Evolutionary conservation across 345 rosid genomes (phyloP).

Genomic region (Citrus inodora): DNA sequence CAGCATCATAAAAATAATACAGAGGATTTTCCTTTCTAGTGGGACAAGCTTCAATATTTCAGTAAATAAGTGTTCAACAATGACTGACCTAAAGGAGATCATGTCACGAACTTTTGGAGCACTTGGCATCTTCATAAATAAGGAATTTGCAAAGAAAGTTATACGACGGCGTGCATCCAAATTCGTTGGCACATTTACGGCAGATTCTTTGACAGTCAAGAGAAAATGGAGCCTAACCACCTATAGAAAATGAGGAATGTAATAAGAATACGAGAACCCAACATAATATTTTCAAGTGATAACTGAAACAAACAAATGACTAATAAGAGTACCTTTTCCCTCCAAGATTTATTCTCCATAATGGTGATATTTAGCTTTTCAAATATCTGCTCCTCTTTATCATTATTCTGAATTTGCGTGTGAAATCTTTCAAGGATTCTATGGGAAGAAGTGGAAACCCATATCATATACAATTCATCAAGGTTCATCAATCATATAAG

Average conservation of each 20-base stretch:
- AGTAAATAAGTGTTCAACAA: background rate
- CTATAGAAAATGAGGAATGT: constrained; percentile 30
- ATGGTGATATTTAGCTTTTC: constrained; percentile 48
- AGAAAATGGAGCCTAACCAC: constrained; percentile 76
- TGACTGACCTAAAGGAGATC: constrained; percentile 80
- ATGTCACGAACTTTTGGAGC: constrained; percentile 89
- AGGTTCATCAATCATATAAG: constrained; percentile 1
- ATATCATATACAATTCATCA: constrained; percentile 11
- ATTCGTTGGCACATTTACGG: constrained; percentile 87
- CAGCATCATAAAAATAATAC: background rate
- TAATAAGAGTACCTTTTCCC: constrained; percentile 61
- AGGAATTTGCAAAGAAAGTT: constrained; percentile 96
- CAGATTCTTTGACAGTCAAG: constrained; percentile 92
- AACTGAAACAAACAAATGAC: background rate
- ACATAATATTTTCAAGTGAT: background rate
- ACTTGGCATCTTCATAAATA: constrained; percentile 89
- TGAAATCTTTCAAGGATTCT: constrained; percentile 62
- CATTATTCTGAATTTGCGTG: background rate
- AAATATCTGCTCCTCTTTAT: constrained; percentile 55
- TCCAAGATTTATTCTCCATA: constrained; percentile 33
- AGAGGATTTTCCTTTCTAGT: background rate
- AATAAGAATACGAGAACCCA: constrained; percentile 9
- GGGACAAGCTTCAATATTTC: constrained; percentile 2
- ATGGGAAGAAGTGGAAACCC: constrained; percentile 22
- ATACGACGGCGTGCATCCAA: constrained; percentile 97